Evolutionary conservation across 345 rosid genomes (phyloP), one percentile per base, ranked within the genome.

Genomic region (Draba incana): DNA sequence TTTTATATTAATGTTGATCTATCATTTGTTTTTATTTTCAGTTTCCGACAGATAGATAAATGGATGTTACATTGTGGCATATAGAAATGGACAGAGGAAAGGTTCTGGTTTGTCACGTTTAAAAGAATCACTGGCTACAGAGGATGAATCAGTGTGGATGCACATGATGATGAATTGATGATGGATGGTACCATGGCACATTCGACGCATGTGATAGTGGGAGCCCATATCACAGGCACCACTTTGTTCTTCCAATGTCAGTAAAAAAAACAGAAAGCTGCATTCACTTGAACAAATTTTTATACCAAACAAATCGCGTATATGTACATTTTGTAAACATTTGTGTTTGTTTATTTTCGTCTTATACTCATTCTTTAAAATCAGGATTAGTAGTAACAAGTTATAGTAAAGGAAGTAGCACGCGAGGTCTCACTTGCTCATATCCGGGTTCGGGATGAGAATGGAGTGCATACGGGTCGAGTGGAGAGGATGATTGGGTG

Each of bases 131-230:
- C 45, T 41, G 62, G 57, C 44, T 53, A 45, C 42, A 55, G 53
- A 28, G 23, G 69, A 74, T 52, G 68, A 46, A 49, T 50, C 62
- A 66, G 42, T 33, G 39, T 48, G 41, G 67, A 66, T 60, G 63
- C 47, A 6, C 66, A 66, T 52, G 59, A 55, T 66, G 69, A 20
- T 49, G 45, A 20, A 27, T 27, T 48, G 67, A 14, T 57, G 43
- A 53, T 70, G 65, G 44, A 23, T 38, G 62, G 64, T 62, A 28
- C 33, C 62, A 45, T 62, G 47, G 51, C 64, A 41, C 41, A 68
- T 48, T 47, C 69, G 12, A 61, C 58, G 67, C 74, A 75, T 68
- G 64, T 68, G 69, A 37, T 53, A 37, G 74, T 68, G 74, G 78
- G 35, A 30, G 69, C 65, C 77, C 74, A 75, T 62, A 54, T 55